Base-by-base conservation (phyloP, 805 yeast genomes). In the Candida glaebosa region DNA sequence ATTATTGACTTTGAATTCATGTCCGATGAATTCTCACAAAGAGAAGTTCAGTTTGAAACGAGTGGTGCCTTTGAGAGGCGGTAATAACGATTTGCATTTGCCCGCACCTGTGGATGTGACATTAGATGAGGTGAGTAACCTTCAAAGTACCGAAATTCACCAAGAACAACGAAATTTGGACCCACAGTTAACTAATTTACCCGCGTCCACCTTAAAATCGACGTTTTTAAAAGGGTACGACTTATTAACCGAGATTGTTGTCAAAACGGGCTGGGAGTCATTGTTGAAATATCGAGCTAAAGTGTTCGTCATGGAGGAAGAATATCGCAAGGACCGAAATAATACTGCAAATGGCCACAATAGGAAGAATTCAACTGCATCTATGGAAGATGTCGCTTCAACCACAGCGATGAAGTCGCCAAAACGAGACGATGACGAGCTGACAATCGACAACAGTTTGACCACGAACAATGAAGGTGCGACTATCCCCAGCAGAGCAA, bases 101-200 rank as follows among this genome's bases (percentile, higher is more conserved):
- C 95, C 95, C 0, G 67, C 83, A 32, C 93, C 95, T 3, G 67
- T 74, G 24, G 93, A 85, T 61, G 91, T 82, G 5, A 78, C 81
- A 0, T 62, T 86, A 34, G 82, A 76, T 31, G 86, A 81, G 39
- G 90, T 86, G 3, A 70, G 86, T 3, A 73, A 79, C 30, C 65
- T 86, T 49, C 84, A 80, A 49, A 79, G 90, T 33, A 69, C 68
- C 41, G 84, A 80, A 42, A 79, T 86, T 31, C 76, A 77, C 18
- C 65, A 68, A 28, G 95, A 86, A 52, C 90, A 83, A 58, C 69
- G 71, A 36, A 69, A 74, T 40, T 75, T 83, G 31, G 88, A 84
- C 54, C 85, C 80, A 17, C 72, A 71, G 33, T 68, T 86, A 44
- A 54, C 71, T 12, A 79, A 76, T 43, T 64, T 85, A 43, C 89